Percentiles rank a stretch among this genome's conserved stretches.
phyloP scores from a whole-genome alignment of 139 green algal genomes.

The Chlamydomonas sp. region DNA sequence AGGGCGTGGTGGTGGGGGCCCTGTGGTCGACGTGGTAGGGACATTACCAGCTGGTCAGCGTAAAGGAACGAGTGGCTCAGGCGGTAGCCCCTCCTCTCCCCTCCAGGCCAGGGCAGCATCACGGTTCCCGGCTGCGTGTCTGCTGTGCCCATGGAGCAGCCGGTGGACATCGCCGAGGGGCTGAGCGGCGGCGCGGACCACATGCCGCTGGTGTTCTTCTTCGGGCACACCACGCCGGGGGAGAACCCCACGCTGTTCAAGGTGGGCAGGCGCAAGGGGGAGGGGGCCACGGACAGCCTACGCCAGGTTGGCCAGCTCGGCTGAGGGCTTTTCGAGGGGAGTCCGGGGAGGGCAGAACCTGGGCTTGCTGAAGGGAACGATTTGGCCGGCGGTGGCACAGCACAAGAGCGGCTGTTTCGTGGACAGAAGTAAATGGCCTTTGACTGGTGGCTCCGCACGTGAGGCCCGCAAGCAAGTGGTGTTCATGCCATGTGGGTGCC shows the following conservation, averaged over 20 bases:
- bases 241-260: constrained; percentile 89
- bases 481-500: no score
- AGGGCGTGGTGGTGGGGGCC: no score
- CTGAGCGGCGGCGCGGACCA: constrained; percentile 51
- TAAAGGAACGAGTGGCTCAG: not conserved
- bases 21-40: no score
- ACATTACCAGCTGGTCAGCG: not conserved
- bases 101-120: constrained; percentile 83
- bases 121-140: constrained; percentile 85
- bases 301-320: no score
- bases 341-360: no score
- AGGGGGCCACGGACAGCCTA: not conserved
- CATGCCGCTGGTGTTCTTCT: constrained; percentile 90
- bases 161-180: constrained; percentile 82
- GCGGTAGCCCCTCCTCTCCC: not conserved
- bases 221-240: constrained; percentile 74
- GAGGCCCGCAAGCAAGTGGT: no score
- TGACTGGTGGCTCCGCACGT: no score
- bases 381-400: no score
- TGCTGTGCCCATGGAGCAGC: constrained; percentile 83
- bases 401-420: no score
- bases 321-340: no score
- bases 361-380: no score
- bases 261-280: constrained; percentile 17
- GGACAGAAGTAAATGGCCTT: no score